phyloP scores from a whole-genome alignment of 176 grass and related monocot species.

The Ananas comosus region DNA sequence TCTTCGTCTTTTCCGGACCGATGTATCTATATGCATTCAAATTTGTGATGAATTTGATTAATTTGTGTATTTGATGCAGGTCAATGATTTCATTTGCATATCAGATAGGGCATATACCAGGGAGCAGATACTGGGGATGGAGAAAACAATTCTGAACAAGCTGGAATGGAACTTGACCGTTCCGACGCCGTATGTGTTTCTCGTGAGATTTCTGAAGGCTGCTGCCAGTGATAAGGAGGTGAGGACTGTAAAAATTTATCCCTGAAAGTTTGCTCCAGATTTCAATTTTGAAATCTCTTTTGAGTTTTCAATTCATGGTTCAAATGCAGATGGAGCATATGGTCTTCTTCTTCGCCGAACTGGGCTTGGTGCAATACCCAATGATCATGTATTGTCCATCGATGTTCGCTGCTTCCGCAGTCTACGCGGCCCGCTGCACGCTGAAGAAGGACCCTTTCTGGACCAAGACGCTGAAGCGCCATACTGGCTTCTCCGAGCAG shows the following conservation, averaged over 20 bases:
- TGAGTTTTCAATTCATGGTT: constrained; percentile 2
- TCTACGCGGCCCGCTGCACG: constrained; percentile 77
- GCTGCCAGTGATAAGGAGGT: constrained; percentile 56
- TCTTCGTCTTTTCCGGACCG: not conserved
- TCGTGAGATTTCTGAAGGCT: constrained; percentile 77
- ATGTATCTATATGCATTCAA: not conserved
- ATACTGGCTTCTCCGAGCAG: constrained; percentile 56
- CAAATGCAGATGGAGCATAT: constrained; percentile 71
- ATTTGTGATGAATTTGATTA: not conserved
- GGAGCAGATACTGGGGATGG: constrained; percentile 78
- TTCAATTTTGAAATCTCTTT: not conserved
- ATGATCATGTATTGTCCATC: constrained; percentile 49
- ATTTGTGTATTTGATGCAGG: constrained; percentile 28
- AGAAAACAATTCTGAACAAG: constrained; percentile 80
- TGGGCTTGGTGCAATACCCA: constrained; percentile 67
- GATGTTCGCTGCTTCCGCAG: constrained; percentile 64
- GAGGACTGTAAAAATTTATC: not conserved
- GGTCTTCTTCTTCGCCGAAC: constrained; percentile 87
- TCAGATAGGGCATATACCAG: constrained; percentile 66
- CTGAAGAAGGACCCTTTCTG: constrained; percentile 62
- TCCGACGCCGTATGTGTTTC: constrained; percentile 71
- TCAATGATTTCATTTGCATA: constrained; percentile 88
- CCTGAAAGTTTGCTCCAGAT: not conserved
- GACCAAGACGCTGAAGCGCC: constrained; percentile 71
- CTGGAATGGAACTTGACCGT: constrained; percentile 91